Base-by-base conservation (phyloP, 192 early-diverging fungal species). In the Backusella sp. region DNA sequence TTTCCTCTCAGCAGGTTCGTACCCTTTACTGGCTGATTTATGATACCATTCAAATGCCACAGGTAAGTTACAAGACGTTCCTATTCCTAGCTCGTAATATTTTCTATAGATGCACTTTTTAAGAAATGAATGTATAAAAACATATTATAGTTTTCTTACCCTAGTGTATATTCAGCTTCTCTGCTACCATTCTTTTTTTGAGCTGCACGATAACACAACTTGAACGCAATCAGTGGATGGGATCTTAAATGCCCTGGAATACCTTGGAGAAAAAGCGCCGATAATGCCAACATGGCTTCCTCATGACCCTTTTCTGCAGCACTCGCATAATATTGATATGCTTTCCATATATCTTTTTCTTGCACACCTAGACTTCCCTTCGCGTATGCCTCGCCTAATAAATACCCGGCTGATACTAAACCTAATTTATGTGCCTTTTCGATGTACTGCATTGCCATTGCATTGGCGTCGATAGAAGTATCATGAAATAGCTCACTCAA, bases 241-340 rank as follows among this genome's bases (percentile, higher is more conserved):
- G 23, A 62, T 23, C 23, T 28, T 28, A 62, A 62, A 28, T 62
- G 56, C 4, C 56, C 56, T 1, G 56, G 56, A 6, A 62, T 62
- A 28, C 56, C 56, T 28, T 62, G 9, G 9, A 62, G 56, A 62
- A 62, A 62, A 28, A 62, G 4, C 4, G 21, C n/a, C 2, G 56
- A 62, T 4, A 62, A 28, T 26, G 26, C 23, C 23, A 62, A 11
- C 56, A 62, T 62, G 9, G 56, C 2, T 14, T 62, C 56, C 56
- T 62, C 56, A 12, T 62, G 56, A 28, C 56, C 26, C 4, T 62
- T 62, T 28, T 62, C 56, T 12, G 56, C 56, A 62, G 56, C 56
- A 62, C n/a, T n/a, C 12, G 56, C 56, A 62, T 62, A 62, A 28
- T 62, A 62, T 14, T 62, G 56, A 28, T 62, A 62, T 62, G 56